Conservation (phyloP, 2,329 filamentous ascomycete genomes). For the Trichoderma arundinaceum region DNA sequence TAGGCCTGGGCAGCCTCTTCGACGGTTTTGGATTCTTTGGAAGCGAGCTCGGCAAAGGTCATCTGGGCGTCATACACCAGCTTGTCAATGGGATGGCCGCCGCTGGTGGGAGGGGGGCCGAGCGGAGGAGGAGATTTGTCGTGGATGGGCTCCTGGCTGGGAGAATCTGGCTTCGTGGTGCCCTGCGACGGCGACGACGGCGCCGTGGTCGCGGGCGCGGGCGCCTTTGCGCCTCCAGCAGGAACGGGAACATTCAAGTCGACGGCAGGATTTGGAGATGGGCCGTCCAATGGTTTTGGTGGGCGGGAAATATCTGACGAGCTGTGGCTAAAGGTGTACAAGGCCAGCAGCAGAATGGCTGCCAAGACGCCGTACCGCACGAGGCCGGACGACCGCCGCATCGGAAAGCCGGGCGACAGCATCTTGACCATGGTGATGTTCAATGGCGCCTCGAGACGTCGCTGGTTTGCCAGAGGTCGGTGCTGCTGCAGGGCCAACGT, state of each 20-base stretch:
- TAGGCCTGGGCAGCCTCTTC: slow-evolving; percentile 63
- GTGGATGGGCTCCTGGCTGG: slow-evolving; percentile 16
- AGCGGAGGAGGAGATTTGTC: slow-evolving; percentile 18
- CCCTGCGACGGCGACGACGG: slow-evolving; percentile 8
- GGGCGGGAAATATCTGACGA: slow-evolving; percentile 33
- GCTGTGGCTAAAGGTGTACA: slow-evolving; percentile 40
- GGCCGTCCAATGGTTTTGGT: not conserved
- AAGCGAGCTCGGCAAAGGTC: slow-evolving; percentile 48
- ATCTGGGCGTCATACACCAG: slow-evolving; percentile 55
- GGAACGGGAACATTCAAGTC: slow-evolving; percentile 10
- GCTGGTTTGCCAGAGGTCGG: not conserved
- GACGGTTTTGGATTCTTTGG: slow-evolving; percentile 56
- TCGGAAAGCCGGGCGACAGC: slow-evolving; percentile 50
- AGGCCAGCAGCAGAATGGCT: slow-evolving; percentile 43
- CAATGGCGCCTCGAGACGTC: not conserved
- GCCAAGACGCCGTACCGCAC: slow-evolving; percentile 50
- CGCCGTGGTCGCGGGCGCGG: slow-evolving; percentile 1
- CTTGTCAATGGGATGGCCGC: slow-evolving; percentile 57
- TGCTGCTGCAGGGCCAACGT: not conserved
- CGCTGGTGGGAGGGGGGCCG: slow-evolving; percentile 15
- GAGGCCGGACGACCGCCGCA: slow-evolving; percentile 50
- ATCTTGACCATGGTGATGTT: slow-evolving; percentile 39
- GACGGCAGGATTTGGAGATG: not conserved
- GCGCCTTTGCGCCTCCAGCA: not conserved
- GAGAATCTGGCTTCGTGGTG: slow-evolving; percentile 11